These are phyloP conservation scores for Hydnomerulius pinastri DNA, from an alignment of 768 basidiomycete species.

Conservation along the genomic window DNA sequence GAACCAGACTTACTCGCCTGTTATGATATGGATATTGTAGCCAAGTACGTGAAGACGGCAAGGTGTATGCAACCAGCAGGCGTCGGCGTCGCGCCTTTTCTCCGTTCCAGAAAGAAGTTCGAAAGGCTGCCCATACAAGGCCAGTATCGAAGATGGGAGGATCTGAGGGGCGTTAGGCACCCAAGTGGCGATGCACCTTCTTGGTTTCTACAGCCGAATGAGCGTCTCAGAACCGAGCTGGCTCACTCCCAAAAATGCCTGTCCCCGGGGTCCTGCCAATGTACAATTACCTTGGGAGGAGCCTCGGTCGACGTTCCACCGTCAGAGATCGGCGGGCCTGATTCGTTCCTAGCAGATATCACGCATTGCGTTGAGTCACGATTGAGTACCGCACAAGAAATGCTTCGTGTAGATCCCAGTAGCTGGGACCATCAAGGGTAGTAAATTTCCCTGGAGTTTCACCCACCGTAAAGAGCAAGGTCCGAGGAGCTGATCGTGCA, in stretches of 20 bases:
- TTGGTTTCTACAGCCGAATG: no score
- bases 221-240: constrained; percentile 18
- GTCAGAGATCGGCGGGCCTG: constrained; percentile 19
- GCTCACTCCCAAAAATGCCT: constrained; percentile 16
- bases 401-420: constrained; percentile 6
- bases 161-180: constrained; percentile 13
- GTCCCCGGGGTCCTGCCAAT: constrained; percentile 32
- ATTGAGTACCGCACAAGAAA: neutral
- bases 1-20: neutral
- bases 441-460: constrained; percentile 14
- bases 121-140: neutral
- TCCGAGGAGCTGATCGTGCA: constrained; percentile 24
- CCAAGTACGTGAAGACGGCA: constrained; percentile 27
- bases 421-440: neutral
- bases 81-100: constrained; percentile 24
- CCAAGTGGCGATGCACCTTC: constrained; percentile 10
- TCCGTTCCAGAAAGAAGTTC: constrained; percentile 21
- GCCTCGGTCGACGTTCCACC: constrained; percentile 9
- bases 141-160: constrained; percentile 8
- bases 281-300: neutral
- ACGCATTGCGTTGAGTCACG: neutral
- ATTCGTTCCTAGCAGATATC: constrained; percentile 4
- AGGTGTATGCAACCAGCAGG: constrained; percentile 16
- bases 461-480: constrained; percentile 1
- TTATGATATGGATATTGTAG: constrained; percentile 22